A percentile compares a stretch with the other conserved stretches of the same genome.
These are phyloP conservation scores for Chlorella sp. DNA, from an alignment of 139 green algal genomes.

Conservation along the genomic window DNA sequence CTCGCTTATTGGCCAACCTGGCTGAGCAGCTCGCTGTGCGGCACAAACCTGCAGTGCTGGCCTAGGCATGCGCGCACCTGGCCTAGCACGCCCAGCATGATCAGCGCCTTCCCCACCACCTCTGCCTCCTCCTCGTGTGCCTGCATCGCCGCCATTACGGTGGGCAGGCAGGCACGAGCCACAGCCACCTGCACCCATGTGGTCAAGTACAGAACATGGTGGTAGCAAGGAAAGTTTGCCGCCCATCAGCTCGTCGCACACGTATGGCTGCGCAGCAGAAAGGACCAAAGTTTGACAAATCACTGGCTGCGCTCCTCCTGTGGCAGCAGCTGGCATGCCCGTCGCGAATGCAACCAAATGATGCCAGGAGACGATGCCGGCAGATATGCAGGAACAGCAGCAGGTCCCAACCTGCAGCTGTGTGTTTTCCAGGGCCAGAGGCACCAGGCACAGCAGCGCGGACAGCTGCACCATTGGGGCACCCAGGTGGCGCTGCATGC, in stretches of 20 bases:
- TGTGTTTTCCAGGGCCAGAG: slow-evolving; percentile 64
- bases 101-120: slow-evolving; percentile 69
- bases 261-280: too few species aligned
- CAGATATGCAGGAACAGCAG: background rate
- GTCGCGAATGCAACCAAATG: background rate
- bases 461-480: slow-evolving; percentile 72
- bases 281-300: background rate
- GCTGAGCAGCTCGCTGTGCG: background rate
- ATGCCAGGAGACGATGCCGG: background rate
- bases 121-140: slow-evolving; percentile 54
- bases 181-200: background rate
- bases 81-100: slow-evolving; percentile 70
- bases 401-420: slow-evolving; percentile 57
- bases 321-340: too few species aligned
- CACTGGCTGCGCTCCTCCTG: background rate
- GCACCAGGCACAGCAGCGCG: slow-evolving; percentile 71
- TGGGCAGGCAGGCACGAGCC: slow-evolving; percentile 30
- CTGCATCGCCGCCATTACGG: slow-evolving; percentile 53
- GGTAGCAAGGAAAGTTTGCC: too few species aligned
- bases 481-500: slow-evolving; percentile 48
- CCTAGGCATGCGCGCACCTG: slow-evolving; percentile 40
- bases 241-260: too few species aligned
- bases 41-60: background rate
- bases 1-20: too few species aligned
- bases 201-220: too few species aligned